These are phyloP conservation scores for Metschnikowia drakensbergensis DNA, from an alignment of 805 yeast species.

Conservation along the genomic window DNA sequence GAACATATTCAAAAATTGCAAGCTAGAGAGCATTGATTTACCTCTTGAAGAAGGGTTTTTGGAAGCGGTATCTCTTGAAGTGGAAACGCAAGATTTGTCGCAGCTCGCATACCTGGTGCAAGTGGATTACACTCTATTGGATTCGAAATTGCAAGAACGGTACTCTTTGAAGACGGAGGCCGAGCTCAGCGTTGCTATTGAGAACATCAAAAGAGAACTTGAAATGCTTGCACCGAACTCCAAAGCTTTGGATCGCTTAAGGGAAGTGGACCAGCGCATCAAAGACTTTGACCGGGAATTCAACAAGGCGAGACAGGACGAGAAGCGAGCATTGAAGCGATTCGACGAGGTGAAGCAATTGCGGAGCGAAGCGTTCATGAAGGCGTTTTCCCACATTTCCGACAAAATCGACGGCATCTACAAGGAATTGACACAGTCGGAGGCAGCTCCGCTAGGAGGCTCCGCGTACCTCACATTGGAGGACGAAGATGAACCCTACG, in stretches of 20 bases:
- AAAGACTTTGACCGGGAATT: conserved; percentile 63
- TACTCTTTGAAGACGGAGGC: conserved; percentile 38
- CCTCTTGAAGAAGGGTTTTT: conserved; percentile 63
- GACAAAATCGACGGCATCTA: conserved; percentile 70
- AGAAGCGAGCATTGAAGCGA: conserved; percentile 48
- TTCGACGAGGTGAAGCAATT: conserved; percentile 57
- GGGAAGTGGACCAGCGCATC: conserved; percentile 60
- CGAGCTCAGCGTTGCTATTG: conserved; percentile 30
- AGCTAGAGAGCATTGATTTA: conserved; percentile 61
- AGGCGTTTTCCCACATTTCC: conserved; percentile 75
- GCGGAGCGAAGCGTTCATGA: conserved; percentile 61
- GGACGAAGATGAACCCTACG: conserved; percentile 86
- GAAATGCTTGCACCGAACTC: conserved; percentile 69
- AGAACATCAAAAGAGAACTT: conserved; percentile 38
- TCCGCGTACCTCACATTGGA: conserved; percentile 86
- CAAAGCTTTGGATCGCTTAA: conserved; percentile 72
- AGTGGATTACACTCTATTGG: conserved; percentile 50
- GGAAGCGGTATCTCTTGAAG: conserved; percentile 59
- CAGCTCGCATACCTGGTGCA: conserved; percentile 46
- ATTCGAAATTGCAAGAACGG: conserved; percentile 40
- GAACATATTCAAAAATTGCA: conserved; percentile 64
- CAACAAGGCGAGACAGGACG: conserved; percentile 55
- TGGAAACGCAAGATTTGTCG: conserved; percentile 34
- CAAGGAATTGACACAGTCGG: conserved; percentile 76
- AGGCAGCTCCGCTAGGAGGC: conserved; percentile 78